These are phyloP conservation scores for Tetrahymena borealis DNA, from an alignment of 73 alveolate species.

Conservation along the genomic window DNA sequence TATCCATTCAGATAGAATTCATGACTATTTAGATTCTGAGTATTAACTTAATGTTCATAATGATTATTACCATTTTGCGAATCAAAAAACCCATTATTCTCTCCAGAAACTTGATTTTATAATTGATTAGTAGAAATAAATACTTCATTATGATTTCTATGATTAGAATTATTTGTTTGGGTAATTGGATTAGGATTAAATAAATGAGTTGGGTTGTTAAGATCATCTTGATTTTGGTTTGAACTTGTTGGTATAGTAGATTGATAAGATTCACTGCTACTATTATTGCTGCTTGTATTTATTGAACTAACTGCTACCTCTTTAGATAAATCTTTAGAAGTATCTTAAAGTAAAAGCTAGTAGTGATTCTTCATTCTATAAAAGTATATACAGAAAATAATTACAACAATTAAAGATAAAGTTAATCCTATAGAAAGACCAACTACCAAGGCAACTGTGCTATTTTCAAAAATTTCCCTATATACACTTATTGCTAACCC, in stretches of 20 bases:
- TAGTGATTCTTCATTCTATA: not conserved
- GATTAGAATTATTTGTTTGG: no score
- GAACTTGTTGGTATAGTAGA: not conserved
- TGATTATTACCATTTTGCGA: not conserved
- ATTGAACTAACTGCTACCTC: not conserved
- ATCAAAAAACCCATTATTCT: not conserved
- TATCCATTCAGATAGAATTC: not conserved
- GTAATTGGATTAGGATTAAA: not conserved
- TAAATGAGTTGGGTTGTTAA: not conserved
- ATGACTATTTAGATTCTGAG: not conserved
- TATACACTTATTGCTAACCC: not conserved
- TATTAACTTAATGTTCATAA: not conserved
- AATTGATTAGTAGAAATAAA: no score
- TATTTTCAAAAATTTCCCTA: not conserved
- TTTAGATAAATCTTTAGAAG: not conserved
- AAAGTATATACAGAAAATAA: not conserved
- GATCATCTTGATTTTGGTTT: not conserved
- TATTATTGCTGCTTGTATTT: not conserved
- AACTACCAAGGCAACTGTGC: not conserved
- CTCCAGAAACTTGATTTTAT: no score
- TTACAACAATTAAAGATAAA: not conserved
- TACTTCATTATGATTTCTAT: no score
- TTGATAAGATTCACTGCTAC: not conserved
- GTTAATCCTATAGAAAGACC: not conserved
- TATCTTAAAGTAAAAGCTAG: not conserved